Evolutionary conservation across 2,329 filamentous ascomycete genomes (phyloP).

Genomic region (Periconia sp.): DNA sequence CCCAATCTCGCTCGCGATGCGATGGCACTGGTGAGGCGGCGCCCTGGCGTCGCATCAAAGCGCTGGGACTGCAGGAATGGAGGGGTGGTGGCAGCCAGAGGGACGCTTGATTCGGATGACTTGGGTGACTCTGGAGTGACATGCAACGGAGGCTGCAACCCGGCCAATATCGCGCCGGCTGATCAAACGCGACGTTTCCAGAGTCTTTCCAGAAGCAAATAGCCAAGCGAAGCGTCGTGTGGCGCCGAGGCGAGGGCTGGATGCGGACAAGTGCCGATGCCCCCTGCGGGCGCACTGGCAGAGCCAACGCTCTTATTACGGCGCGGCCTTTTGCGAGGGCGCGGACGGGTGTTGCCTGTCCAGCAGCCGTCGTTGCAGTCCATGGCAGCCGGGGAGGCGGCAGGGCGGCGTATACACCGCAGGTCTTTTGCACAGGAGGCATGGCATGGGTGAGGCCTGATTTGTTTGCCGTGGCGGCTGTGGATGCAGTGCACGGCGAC

Average conservation of each 20-base stretch:
- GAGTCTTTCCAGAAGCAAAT: constrained; percentile 34
- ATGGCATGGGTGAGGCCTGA: background rate
- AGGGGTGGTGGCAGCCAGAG: too few relatives aligned
- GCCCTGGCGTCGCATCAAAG: constrained; percentile 5
- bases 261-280: constrained; percentile 16
- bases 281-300: constrained; percentile 9
- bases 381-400: too few relatives aligned
- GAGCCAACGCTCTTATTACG: too few relatives aligned
- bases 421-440: too few relatives aligned
- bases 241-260: constrained; percentile 12
- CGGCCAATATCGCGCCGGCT: constrained; percentile 16
- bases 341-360: too few relatives aligned
- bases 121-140: constrained; percentile 7
- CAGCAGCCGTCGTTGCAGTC: too few relatives aligned
- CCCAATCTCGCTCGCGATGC: constrained; percentile 16
- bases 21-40: constrained; percentile 5
- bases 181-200: constrained; percentile 35
- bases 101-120: background rate
- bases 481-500: background rate
- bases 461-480: too few relatives aligned
- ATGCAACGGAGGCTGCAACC: constrained; percentile 10
- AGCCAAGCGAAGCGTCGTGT: constrained; percentile 25
- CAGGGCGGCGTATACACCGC: too few relatives aligned
- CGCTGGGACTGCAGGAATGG: too few relatives aligned
- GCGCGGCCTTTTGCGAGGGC: too few relatives aligned